Evolutionary conservation across 352 stramenopile genomes (phyloP).

Genomic region (Plasmopara muralis): DNA sequence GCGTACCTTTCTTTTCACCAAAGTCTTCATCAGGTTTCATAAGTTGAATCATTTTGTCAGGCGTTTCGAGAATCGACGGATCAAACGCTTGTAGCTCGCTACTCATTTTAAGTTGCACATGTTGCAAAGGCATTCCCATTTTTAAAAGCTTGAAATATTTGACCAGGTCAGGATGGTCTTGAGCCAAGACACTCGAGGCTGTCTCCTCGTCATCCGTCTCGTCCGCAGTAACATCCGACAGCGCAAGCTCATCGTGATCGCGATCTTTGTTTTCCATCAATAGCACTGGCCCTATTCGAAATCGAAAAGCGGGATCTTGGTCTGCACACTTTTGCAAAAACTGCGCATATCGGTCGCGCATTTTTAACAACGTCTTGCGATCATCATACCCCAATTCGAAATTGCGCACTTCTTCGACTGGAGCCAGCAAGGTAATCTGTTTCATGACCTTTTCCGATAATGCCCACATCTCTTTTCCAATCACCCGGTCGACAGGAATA

Average conservation of each 20-base stretch:
- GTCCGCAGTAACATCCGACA: constrained; percentile 52
- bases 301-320: constrained; percentile 59
- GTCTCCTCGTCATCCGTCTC: constrained; percentile 61
- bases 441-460: constrained; percentile 72
- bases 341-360: constrained; percentile 67
- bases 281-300: constrained; percentile 65
- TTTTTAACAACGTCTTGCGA: constrained; percentile 64
- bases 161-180: constrained; percentile 57
- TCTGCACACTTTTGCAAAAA: constrained; percentile 68
- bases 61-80: constrained; percentile 52
- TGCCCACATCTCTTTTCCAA: constrained; percentile 86
- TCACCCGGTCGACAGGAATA: constrained; percentile 68
- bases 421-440: constrained; percentile 64
- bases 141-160: constrained; percentile 83
- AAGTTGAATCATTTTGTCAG: constrained; percentile 86
- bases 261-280: constrained; percentile 65
- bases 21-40: constrained; percentile 44
- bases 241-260: constrained; percentile 45
- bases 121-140: constrained; percentile 66
- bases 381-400: constrained; percentile 80
- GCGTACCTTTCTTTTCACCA: constrained; percentile 35
- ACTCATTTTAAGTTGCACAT: constrained; percentile 67
- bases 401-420: constrained; percentile 73
- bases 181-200: constrained; percentile 27
- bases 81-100: constrained; percentile 53